Evolutionary conservation across 2,329 filamentous ascomycete species (phyloP).

Genomic region (Aspergillus persii): DNA sequence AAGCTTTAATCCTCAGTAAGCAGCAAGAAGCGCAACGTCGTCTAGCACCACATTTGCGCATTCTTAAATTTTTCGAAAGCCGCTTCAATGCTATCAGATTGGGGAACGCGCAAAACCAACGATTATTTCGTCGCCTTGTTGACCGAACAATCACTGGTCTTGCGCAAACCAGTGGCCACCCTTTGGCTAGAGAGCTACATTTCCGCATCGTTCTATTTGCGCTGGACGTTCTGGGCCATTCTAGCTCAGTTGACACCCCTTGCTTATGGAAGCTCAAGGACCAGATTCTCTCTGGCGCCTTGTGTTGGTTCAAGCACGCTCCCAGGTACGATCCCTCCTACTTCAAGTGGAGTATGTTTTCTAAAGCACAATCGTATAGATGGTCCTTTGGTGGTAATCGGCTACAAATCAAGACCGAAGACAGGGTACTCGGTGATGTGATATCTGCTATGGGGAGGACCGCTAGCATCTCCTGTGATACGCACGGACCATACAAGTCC

Average conservation of each 20-base stretch:
- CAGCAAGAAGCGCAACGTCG: constrained; percentile 79
- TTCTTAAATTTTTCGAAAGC: constrained; percentile 87
- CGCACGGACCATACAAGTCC: constrained; percentile 58
- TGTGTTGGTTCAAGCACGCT: constrained; percentile 82
- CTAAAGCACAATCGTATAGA: constrained; percentile 31
- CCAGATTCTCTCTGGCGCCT: constrained; percentile 76
- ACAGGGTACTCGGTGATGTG: constrained; percentile 76
- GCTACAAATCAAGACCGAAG: constrained; percentile 89
- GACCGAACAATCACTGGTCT: constrained; percentile 75
- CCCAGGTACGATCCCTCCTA: constrained; percentile 53
- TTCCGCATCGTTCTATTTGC: constrained; percentile 85
- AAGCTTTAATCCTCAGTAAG: constrained; percentile 67
- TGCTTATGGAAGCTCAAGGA: constrained; percentile 84
- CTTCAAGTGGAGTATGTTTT: background rate
- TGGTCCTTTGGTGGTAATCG: constrained; percentile 97
- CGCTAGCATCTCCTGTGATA: constrained; percentile 54
- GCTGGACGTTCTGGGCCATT: constrained; percentile 71
- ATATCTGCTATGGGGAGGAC: constrained; percentile 64
- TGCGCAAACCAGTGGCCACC: constrained; percentile 69
- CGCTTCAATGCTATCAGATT: constrained; percentile 94
- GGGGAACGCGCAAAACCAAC: constrained; percentile 76
- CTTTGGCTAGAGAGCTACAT: constrained; percentile 85
- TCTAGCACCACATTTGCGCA: constrained; percentile 78
- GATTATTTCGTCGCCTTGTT: constrained; percentile 77
- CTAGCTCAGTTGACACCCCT: constrained; percentile 61